Base-by-base conservation (phyloP, 305 asterid genomes). In the Fraxinus paxiana region DNA sequence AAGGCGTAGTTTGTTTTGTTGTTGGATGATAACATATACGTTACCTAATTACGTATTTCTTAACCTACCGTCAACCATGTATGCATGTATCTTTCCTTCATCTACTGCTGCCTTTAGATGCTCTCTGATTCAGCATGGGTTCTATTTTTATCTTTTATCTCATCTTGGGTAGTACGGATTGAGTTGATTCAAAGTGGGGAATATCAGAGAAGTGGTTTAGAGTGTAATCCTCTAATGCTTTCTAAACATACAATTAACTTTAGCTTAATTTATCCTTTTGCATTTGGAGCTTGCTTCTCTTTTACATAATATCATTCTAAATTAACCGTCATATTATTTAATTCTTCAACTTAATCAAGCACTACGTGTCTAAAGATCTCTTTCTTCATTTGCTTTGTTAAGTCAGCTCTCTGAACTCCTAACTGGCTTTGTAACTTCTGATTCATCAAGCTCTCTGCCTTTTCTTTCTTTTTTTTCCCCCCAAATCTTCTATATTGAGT, bases 221-320 rank as follows among this genome's bases (percentile, higher is more conserved):
- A 59, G 13, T 35, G 8, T 63, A 22, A 18, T 31, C 10, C 34
- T 51, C 75, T 24, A 37, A 73, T 77, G 22, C 61, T 78, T 74
- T 69, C 80, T 72, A 75, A 79, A 78, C 18, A 8, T 35, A 63
- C 35, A 63, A 24, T 24, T 63, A 63, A 63, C 72, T 22, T 63
- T 26, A 63, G 72, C 34, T 41, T 46, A 72, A 59, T 69, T 51
- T n/a, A 5, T 41, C 83, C 24, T 74, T 34, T 31, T 15, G 26
- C 59, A 20, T 38, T 35, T 28, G 63, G 13, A 65, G 77, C 79
- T 78, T 78, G 48, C 83, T 48, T 74, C 78, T 74, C 33, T 63
- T 63, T 63, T 24, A 9, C 35, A 24, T 63, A 63, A 63, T 63
- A 8, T 8, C 61, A n/a, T 51, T 51, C 72, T 24, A 22, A 9